Conservation (phyloP, 1,284 basidiomycete species). For the Leccinum brunneo-olivaceum region DNA sequence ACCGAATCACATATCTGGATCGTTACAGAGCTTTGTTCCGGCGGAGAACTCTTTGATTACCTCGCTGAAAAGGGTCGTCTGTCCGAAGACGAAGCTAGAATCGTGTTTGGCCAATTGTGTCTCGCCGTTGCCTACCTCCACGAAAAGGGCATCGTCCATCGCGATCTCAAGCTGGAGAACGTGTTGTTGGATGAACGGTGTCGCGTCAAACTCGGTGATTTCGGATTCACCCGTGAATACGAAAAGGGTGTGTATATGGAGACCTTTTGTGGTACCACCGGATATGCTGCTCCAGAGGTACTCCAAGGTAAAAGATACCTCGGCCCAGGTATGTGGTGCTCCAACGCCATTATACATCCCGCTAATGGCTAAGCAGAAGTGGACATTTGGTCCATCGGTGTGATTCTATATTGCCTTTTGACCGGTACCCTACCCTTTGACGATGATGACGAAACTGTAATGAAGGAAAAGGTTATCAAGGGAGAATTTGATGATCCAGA, state of each 20-base stretch:
- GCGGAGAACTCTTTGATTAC: slow-evolving; percentile 96
- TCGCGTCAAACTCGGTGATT: slow-evolving; percentile 88
- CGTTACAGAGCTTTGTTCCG: slow-evolving; percentile 92
- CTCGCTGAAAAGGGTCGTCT: slow-evolving; percentile 90
- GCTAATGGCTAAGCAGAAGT: slow-evolving; percentile 56
- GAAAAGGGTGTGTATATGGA: slow-evolving; percentile 82
- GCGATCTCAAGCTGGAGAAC: slow-evolving; percentile 96
- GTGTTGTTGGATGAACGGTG: slow-evolving; percentile 85
- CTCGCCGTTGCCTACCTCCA: slow-evolving; percentile 93
- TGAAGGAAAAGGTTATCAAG: slow-evolving; percentile 82
- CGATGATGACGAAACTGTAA: slow-evolving; percentile 88
- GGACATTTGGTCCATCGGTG: slow-evolving; percentile 94
- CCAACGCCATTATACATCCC: neutral
- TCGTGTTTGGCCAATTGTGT: slow-evolving; percentile 91
- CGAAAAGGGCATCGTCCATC: slow-evolving; percentile 86
- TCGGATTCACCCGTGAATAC: slow-evolving; percentile 95
- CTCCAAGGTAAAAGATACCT: slow-evolving; percentile 83
- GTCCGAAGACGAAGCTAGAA: slow-evolving; percentile 74
- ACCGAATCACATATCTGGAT: slow-evolving; percentile 96
- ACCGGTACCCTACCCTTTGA: slow-evolving; percentile 96
- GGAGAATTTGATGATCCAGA: slow-evolving; percentile 90
- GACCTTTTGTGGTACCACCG: slow-evolving; percentile 96
- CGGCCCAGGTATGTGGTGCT: slow-evolving; percentile 65
- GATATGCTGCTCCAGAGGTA: slow-evolving; percentile 95
- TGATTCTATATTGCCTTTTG: slow-evolving; percentile 91